phyloP scores from a whole-genome alignment of 106 monocot genomes.

The Gastrodia elata region DNA sequence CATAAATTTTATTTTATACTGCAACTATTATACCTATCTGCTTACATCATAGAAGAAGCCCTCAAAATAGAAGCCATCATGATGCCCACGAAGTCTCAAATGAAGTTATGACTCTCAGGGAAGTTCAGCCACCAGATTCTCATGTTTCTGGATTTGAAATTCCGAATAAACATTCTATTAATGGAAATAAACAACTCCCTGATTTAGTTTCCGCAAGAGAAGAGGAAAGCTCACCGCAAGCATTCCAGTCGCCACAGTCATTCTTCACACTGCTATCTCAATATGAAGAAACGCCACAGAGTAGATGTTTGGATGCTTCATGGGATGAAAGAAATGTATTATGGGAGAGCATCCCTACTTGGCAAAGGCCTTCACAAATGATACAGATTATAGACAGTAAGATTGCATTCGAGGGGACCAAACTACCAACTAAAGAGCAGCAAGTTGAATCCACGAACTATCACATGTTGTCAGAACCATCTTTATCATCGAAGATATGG shows the following conservation, averaged over 20 bases:
- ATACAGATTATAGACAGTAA: slow-evolving; percentile 18
- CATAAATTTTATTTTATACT: background rate
- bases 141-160: background rate
- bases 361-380: background rate
- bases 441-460: background rate
- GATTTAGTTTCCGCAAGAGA: slow-evolving; percentile 9
- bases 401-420: slow-evolving; percentile 16
- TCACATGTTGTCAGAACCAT: slow-evolving; percentile 18
- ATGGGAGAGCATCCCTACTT: slow-evolving; percentile 1
- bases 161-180: background rate
- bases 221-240: slow-evolving; percentile 5
- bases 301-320: slow-evolving; percentile 17
- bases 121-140: slow-evolving; percentile 1
- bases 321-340: slow-evolving; percentile 26
- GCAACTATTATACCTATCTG: background rate
- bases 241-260: slow-evolving; percentile 12
- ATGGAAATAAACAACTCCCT: slow-evolving; percentile 1
- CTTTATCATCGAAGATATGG: slow-evolving; percentile 23
- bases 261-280: background rate
- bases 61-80: slow-evolving; percentile 7
- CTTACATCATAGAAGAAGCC: slow-evolving; percentile 18
- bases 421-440: slow-evolving; percentile 6
- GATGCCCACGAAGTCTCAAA: background rate
- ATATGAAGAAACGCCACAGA: slow-evolving; percentile 20
- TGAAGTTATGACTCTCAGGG: background rate